A percentile compares a stretch with the other conserved stretches of the same genome.
Evolutionary conservation across 768 basidiomycete genomes (phyloP).

Genomic region (Mycena olivaceomarginata): DNA sequence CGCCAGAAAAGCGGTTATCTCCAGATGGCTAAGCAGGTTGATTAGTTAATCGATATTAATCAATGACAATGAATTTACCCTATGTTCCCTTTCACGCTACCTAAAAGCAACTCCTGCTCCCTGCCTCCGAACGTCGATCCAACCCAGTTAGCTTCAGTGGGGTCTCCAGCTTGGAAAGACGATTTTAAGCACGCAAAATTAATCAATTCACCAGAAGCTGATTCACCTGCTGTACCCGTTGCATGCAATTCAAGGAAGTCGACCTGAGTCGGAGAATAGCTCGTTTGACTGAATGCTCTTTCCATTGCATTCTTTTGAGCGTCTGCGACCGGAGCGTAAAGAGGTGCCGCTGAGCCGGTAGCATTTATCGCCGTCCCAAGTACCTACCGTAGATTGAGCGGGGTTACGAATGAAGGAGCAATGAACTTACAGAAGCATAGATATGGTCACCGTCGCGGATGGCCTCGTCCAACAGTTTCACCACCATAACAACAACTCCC

Average conservation of each 20-base stretch:
- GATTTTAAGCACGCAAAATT: not conserved
- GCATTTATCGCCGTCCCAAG: not conserved
- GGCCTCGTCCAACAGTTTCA: not conserved
- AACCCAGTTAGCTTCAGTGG: not conserved
- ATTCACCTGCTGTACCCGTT: not conserved
- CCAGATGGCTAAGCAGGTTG: conserved; percentile 8
- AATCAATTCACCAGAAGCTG: not conserved
- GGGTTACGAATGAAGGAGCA: too few relatives aligned
- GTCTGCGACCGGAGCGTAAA: not conserved
- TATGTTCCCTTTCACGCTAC: conserved; percentile 50
- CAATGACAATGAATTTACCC: conserved; percentile 11
- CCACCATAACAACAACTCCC: not conserved
- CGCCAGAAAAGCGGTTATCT: conserved; percentile 24
- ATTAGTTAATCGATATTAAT: not conserved
- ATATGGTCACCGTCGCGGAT: not conserved
- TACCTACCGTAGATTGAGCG: not conserved
- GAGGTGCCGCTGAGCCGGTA: not conserved
- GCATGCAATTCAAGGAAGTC: conserved; percentile 23
- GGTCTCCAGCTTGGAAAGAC: not conserved
- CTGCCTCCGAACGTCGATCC: not conserved
- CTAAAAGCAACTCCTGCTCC: conserved; percentile 41
- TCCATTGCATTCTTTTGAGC: not conserved
- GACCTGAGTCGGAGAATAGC: not conserved
- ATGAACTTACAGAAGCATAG: not conserved
- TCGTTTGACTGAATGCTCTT: not conserved